Evolutionary conservation across 2,329 filamentous ascomycete species (phyloP).

Genomic region (Tetracladium maxilliforme): DNA sequence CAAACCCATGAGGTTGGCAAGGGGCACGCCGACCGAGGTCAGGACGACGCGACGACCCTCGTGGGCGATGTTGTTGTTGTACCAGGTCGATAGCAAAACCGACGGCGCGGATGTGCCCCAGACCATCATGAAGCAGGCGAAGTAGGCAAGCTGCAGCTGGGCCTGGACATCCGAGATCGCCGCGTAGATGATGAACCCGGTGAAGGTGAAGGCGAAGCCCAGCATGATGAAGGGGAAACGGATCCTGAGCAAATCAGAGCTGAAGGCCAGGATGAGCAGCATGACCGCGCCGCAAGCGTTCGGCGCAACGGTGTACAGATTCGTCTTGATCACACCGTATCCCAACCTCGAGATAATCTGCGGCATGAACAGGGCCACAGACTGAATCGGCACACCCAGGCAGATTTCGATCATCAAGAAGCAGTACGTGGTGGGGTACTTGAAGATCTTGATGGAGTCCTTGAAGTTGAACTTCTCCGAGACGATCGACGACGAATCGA

Average conservation of each 20-base stretch:
- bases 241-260: conserved; percentile 49
- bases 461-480: conserved; percentile 33
- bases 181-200: conserved; percentile 67
- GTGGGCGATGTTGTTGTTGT: conserved; percentile 54
- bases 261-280: conserved; percentile 58
- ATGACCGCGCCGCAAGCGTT: conserved; percentile 62
- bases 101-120: conserved; percentile 19
- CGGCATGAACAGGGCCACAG: conserved; percentile 36
- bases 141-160: conserved; percentile 42
- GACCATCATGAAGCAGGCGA: conserved; percentile 55
- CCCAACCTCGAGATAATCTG: conserved; percentile 36
- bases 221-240: conserved; percentile 62
- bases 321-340: conserved; percentile 42
- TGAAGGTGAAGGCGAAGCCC: conserved; percentile 60
- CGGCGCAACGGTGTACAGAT: conserved; percentile 70
- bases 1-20: conserved; percentile 53
- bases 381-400: conserved; percentile 42
- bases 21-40: conserved; percentile 46
- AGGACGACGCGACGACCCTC: conserved; percentile 45
- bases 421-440: conserved; percentile 27
- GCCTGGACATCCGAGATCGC: conserved; percentile 41
- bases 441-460: conserved; percentile 36
- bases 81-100: conserved; percentile 14
- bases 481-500: conserved; percentile 50
- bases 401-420: conserved; percentile 41